Evolutionary conservation across 2,329 filamentous ascomycete genomes (phyloP).

Genomic region (Akanthomyces uredinophilus): DNA sequence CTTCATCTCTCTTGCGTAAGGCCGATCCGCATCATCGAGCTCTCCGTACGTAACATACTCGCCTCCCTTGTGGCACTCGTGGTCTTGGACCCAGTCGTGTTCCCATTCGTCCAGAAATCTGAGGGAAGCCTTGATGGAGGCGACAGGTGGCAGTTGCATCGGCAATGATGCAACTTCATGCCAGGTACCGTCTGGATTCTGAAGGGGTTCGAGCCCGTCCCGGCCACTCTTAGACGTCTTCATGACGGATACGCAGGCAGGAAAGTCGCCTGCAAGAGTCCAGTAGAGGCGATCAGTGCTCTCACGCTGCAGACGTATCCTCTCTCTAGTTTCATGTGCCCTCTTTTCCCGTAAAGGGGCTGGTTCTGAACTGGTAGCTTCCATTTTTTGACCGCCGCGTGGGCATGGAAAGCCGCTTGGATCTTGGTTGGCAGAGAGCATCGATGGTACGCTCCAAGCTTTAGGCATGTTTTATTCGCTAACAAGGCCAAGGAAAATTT

Average conservation of each 20-base stretch:
- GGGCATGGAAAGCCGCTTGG: no score
- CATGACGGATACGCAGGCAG: not conserved
- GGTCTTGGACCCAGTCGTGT: conserved; percentile 20
- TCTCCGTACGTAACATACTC: conserved; percentile 21
- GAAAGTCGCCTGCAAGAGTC: not conserved
- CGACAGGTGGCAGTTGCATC: conserved; percentile 24
- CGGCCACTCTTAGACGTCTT: not conserved
- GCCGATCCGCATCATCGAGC: conserved; percentile 19
- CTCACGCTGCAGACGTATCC: no score
- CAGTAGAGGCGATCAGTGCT: not conserved
- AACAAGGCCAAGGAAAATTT: no score
- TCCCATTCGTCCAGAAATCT: conserved; percentile 22
- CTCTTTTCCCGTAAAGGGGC: no score
- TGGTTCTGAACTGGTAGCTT: no score
- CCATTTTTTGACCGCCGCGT: no score
- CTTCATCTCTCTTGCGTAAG: conserved; percentile 15
- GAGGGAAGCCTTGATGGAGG: conserved; percentile 20
- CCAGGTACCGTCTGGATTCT: conserved; percentile 19
- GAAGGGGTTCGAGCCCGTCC: not conserved
- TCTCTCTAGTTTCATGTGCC: no score
- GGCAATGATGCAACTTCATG: conserved; percentile 23
- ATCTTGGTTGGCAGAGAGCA: no score
- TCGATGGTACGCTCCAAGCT: no score
- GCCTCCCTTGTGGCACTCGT: conserved; percentile 18
- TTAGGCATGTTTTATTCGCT: no score